Conservation (phyloP, 2,329 filamentous ascomycete genomes). For the Venturia aucupariae region DNA sequence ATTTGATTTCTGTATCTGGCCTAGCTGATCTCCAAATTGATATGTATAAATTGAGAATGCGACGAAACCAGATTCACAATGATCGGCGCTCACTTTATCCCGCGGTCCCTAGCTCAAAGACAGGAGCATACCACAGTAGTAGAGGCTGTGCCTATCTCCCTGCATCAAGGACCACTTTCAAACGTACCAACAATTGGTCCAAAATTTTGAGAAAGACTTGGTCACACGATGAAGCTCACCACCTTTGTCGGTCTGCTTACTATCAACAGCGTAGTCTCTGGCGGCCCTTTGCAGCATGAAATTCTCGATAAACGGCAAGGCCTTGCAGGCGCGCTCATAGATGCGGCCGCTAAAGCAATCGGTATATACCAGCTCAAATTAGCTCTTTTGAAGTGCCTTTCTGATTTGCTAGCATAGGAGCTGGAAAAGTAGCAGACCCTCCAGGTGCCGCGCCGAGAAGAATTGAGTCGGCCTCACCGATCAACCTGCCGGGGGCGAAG, state of each 20-base stretch:
- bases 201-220: neutral
- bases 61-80: neutral
- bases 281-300: neutral
- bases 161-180: too few species aligned
- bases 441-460: slow-evolving; percentile 9
- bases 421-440: slow-evolving; percentile 7
- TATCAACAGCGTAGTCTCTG: neutral
- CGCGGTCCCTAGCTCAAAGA: neutral
- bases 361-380: neutral
- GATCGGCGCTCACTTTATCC: neutral
- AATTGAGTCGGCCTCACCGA: neutral
- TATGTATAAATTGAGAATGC: neutral
- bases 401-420: neutral
- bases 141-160: neutral
- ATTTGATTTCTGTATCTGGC: neutral
- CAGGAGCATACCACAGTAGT: neutral
- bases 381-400: neutral
- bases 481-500: slow-evolving; percentile 2
- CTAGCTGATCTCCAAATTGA: neutral
- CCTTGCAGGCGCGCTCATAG: neutral
- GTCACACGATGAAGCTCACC: neutral
- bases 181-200: neutral
- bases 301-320: neutral
- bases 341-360: neutral
- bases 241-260: neutral